Conservation (phyloP, 805 yeast species). For the Metschnikowia reukaufii region DNA sequence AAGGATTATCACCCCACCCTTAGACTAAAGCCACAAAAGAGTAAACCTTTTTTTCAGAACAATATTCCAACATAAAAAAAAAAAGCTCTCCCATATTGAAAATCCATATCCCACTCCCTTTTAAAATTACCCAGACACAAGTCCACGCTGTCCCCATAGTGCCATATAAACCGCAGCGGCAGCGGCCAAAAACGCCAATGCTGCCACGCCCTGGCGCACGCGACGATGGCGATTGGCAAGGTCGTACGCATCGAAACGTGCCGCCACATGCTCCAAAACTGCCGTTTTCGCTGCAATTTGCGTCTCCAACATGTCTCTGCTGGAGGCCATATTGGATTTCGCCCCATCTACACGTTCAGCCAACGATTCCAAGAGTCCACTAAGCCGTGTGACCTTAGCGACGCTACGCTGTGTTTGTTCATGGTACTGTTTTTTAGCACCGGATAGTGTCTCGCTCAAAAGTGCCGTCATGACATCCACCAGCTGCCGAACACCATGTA, state of each 20-base stretch:
- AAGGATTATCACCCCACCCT: too few species aligned
- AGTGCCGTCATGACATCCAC: constrained; percentile 23
- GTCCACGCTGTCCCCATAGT: too few species aligned
- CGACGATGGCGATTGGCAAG: constrained; percentile 26
- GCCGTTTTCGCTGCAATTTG: constrained; percentile 31
- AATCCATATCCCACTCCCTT: too few species aligned
- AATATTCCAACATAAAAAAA: too few species aligned
- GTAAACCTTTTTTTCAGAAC: too few species aligned
- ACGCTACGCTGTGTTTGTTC: constrained; percentile 29
- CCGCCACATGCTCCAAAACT: constrained; percentile 32
- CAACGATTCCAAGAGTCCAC: constrained; percentile 25
- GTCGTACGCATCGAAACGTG: constrained; percentile 29
- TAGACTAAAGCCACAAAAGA: too few species aligned
- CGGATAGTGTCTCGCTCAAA: constrained; percentile 20
- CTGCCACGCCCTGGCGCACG: constrained; percentile 29
- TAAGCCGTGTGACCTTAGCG: constrained; percentile 29
- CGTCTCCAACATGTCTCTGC: constrained; percentile 27
- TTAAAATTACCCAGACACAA: neutral
- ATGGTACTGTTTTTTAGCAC: constrained; percentile 24
- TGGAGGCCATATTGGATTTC: constrained; percentile 24
- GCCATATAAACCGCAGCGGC: constrained; percentile 11
- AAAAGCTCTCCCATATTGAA: too few species aligned
- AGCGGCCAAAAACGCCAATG: constrained; percentile 20
- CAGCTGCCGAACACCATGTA: constrained; percentile 20
- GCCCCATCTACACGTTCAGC: constrained; percentile 28